Conservation (phyloP, 73 alveolate genomes). For the Tetrahymena borealis region DNA sequence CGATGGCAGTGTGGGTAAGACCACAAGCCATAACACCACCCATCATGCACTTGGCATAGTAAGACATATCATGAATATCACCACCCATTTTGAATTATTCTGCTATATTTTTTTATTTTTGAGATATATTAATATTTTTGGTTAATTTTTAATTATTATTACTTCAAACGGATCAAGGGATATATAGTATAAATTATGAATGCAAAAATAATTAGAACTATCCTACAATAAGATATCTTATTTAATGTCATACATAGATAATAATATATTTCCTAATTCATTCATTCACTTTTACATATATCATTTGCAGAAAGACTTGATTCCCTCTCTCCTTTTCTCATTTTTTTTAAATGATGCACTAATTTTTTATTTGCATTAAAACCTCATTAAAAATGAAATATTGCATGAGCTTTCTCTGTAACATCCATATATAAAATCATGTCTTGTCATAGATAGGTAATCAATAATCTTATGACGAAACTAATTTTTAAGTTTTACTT, state of each 20-base stretch:
- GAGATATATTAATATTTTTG: neutral
- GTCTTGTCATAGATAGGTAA: neutral
- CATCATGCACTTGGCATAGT: conserved; percentile 81
- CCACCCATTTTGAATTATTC: conserved; percentile 42
- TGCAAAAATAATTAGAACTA: neutral
- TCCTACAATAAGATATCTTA: neutral
- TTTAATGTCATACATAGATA: too few relatives aligned
- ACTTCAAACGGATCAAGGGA: neutral
- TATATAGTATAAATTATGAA: neutral
- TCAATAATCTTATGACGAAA: too few relatives aligned
- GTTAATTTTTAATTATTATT: neutral
- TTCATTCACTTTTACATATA: neutral
- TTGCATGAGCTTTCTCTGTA: neutral
- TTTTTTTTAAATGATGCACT: neutral
- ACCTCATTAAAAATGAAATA: neutral
- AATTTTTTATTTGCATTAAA: neutral
- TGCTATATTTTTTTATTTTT: conserved; percentile 17
- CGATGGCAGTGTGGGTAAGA: conserved; percentile 78
- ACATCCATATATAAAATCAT: neutral
- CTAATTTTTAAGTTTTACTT: too few relatives aligned
- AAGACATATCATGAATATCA: conserved; percentile 66
- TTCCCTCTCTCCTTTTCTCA: neutral
- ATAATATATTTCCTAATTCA: too few relatives aligned
- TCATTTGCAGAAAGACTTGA: neutral
- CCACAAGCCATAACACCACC: conserved; percentile 91